These are phyloP conservation scores for Fusarium robinianum DNA, from an alignment of 2,329 filamentous ascomycete species.

Conservation along the genomic window DNA sequence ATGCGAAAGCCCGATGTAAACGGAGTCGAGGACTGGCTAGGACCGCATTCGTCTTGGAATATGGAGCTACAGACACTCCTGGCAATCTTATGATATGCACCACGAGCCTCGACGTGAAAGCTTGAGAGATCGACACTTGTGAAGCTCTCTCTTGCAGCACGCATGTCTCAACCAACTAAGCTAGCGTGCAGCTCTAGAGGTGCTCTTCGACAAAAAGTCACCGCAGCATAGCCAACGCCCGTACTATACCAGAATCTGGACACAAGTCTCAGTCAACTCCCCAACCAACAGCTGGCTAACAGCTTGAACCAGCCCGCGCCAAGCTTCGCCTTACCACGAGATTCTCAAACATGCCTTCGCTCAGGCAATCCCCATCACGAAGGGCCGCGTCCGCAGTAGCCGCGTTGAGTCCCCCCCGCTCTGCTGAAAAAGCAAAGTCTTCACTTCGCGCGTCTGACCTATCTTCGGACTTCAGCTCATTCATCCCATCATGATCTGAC, in stretches of 20 bases:
- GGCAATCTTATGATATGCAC: too few relatives aligned
- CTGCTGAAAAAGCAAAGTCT: background rate
- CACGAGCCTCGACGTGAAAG: too few relatives aligned
- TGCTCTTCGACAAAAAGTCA: background rate
- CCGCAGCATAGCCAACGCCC: background rate
- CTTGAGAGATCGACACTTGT: constrained; percentile 4
- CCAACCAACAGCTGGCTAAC: background rate
- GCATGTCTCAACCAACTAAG: constrained; percentile 2
- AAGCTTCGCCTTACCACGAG: constrained; percentile 9
- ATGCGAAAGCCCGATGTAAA: too few relatives aligned
- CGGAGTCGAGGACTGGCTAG: too few relatives aligned
- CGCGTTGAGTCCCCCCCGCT: too few relatives aligned
- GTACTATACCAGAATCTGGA: constrained; percentile 2
- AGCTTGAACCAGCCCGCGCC: constrained; percentile 7
- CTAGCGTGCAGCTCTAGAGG: background rate
- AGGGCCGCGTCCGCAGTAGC: constrained; percentile 2
- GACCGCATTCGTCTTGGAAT: too few relatives aligned
- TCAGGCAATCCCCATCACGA: constrained; percentile 8
- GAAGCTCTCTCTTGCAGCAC: background rate
- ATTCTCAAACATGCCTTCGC: constrained; percentile 17
- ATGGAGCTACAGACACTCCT: too few relatives aligned
- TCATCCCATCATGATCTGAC: constrained; percentile 19
- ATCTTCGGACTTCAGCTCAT: constrained; percentile 4
- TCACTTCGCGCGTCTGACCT: constrained; percentile 4
- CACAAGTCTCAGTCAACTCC: constrained; percentile 7